These are phyloP conservation scores for Phytophthora pluvialis DNA, from an alignment of 352 stramenopile species.

Conservation along the genomic window DNA sequence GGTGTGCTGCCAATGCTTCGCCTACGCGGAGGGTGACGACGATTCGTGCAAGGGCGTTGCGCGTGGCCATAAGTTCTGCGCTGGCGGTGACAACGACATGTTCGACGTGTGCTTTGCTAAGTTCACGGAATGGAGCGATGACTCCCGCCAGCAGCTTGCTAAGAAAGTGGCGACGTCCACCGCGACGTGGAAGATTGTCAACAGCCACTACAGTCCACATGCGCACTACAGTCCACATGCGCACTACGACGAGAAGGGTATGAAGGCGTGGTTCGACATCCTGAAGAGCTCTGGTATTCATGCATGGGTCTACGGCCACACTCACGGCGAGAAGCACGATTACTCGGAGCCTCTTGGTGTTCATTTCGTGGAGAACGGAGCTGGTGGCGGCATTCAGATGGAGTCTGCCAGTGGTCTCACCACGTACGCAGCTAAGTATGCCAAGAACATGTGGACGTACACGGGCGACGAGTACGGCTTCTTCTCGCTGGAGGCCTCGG, in stretches of 20 bases:
- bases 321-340: conserved; percentile 38
- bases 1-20: conserved; percentile 67
- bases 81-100: conserved; percentile 47
- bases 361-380: conserved; percentile 79
- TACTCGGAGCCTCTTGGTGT: conserved; percentile 43
- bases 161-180: conserved; percentile 49
- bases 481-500: conserved; percentile 54
- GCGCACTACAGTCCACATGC: conserved; percentile 52
- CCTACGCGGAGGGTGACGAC: conserved; percentile 45
- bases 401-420: conserved; percentile 68
- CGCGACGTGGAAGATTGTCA: conserved; percentile 43
- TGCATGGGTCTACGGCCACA: conserved; percentile 42
- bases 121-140: conserved; percentile 47
- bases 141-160: conserved; percentile 47
- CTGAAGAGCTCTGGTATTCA: conserved; percentile 43
- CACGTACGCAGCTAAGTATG: conserved; percentile 44
- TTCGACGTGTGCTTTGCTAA: conserved; percentile 50
- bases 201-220: conserved; percentile 60
- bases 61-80: conserved; percentile 46
- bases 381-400: conserved; percentile 71
- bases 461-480: conserved; percentile 68
- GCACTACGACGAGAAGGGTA: conserved; percentile 40
- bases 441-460: conserved; percentile 66
- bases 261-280: conserved; percentile 53
- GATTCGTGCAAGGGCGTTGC: conserved; percentile 43